phyloP scores from a whole-genome alignment of 2,329 filamentous ascomycete genomes.

The Talaromyces sp. region DNA sequence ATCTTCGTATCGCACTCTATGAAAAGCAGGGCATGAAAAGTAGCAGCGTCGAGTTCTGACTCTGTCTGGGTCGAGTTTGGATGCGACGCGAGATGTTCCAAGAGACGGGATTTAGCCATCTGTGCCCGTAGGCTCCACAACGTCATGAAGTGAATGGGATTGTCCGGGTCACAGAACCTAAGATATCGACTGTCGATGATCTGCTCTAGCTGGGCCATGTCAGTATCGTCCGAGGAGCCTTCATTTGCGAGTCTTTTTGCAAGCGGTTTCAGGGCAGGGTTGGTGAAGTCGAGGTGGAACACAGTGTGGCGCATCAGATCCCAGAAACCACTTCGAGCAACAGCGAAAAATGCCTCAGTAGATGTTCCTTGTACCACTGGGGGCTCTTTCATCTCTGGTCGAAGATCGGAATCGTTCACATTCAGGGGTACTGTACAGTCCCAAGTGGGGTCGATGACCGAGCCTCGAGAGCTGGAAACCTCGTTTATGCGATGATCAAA shows the following conservation, averaged over 20 bases:
- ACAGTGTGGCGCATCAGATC: constrained; percentile 39
- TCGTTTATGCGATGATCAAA: constrained; percentile 68
- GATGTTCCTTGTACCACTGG: constrained; percentile 22
- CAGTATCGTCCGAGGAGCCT: constrained; percentile 22
- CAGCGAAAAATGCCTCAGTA: constrained; percentile 44
- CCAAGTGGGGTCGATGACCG: constrained; percentile 42
- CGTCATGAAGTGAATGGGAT: constrained; percentile 48
- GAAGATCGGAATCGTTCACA: constrained; percentile 19
- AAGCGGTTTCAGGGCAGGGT: constrained; percentile 33
- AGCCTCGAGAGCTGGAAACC: constrained; percentile 52
- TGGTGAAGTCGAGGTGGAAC: constrained; percentile 47
- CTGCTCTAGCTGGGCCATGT: constrained; percentile 38
- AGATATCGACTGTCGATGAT: constrained; percentile 49
- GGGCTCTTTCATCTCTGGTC: constrained; percentile 15
- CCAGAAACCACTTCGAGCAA: constrained; percentile 42
- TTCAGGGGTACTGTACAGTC: constrained; percentile 43
- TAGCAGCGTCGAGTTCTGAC: background rate
- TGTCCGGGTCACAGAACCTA: constrained; percentile 37
- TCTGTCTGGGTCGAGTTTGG: constrained; percentile 19
- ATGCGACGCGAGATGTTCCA: constrained; percentile 46
- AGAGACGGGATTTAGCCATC: constrained; percentile 49
- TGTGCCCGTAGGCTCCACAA: constrained; percentile 44
- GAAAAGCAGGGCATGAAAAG: constrained; percentile 32
- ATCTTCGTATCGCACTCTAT: constrained; percentile 49
- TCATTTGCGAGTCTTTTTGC: constrained; percentile 22